phyloP scores from a whole-genome alignment of 306 rosid genomes.

The Acacia crassicarpa region DNA sequence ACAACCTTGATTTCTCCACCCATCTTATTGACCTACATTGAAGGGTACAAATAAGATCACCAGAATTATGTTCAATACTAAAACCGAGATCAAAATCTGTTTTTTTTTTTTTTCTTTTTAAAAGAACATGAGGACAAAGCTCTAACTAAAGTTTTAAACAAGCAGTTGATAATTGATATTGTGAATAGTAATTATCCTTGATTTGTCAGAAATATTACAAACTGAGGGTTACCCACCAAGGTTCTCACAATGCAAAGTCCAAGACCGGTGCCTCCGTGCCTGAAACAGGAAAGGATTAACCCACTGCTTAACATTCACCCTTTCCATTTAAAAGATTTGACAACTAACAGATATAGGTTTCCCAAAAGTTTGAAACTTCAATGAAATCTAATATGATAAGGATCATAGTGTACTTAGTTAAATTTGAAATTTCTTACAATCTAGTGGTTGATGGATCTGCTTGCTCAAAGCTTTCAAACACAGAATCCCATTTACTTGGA shows the following conservation, averaged over 20 bases:
- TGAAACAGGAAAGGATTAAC: constrained; percentile 45
- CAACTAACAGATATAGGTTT: constrained; percentile 21
- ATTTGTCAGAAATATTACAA: constrained; percentile 17
- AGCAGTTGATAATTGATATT: constrained; percentile 15
- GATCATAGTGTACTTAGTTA: constrained; percentile 2
- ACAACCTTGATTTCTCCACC: constrained; percentile 95
- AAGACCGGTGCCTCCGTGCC: constrained; percentile 99
- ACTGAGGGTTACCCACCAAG: constrained; percentile 62
- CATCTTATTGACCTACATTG: constrained; percentile 87
- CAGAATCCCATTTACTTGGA: constrained; percentile 95
- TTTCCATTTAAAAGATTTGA: constrained; percentile 17
- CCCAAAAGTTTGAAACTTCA: background rate
- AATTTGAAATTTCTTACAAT: constrained; percentile 59
- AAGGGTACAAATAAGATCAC: constrained; percentile 21
- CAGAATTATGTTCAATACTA: constrained; percentile 9
- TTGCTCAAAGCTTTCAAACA: constrained; percentile 99
- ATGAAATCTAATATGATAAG: constrained; percentile 9
- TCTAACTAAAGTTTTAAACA: background rate
- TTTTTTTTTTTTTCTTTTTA: background rate
- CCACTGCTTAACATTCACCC: constrained; percentile 8
- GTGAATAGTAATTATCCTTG: constrained; percentile 21
- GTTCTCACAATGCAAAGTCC: constrained; percentile 97
- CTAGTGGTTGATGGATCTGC: constrained; percentile 98
- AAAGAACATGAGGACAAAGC: constrained; percentile 2
- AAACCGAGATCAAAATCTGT: constrained; percentile 9